Base-by-base conservation (phyloP, 2,329 filamentous ascomycete species). In the Zymoseptoria brevis region DNA sequence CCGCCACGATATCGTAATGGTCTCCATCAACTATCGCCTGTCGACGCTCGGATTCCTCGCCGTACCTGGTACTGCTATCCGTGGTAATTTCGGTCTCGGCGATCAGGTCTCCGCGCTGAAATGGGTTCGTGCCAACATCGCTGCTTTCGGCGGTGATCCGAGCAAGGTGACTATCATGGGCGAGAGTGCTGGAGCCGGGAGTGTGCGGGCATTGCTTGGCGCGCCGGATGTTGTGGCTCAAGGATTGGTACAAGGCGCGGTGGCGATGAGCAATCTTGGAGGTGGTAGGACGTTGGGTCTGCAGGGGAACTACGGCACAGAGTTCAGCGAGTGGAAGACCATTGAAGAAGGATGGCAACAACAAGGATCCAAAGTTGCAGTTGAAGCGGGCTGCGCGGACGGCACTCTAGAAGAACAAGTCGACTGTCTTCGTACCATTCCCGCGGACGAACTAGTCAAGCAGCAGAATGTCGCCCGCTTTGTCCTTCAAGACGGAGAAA, bases 11-110 rank as follows among this genome's bases (percentile, higher is more conserved):
- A 76, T 85, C 19, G 80, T 86, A 0, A 76, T 83, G 2, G 83
- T 86, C 4, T 72, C 72, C 7, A 81, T 85, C 73, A 85, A 86
- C 72, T 86, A 86, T 69, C 80, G 84, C 8, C 71, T 85, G 3
- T 77, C 76, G 0, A 83, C 81, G 0, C 74, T 86, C 0, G 83
- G 83, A 0, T 86, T 84, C 64, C 72, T 86, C 0, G 83, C 83
- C 0, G 74, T 84, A 7, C 76, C 79, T 4, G 79, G 83, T 50
- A 83, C 83, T 2, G 70, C 75, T 4, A 77, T 80, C 53, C 83
- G 80, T 41, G 83, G 80, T 0, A 83, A 83, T 62, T 81, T 75
- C 62, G 80, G 80, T 2, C 77, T 83, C 53, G 75, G 73, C 6
- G 80, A 83, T 60, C 80, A 82, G 62, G 73, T 80, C 11, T 76